Base-by-base conservation (phyloP, 2,329 filamentous ascomycete genomes). In the Colletotrichum cuscutae region DNA sequence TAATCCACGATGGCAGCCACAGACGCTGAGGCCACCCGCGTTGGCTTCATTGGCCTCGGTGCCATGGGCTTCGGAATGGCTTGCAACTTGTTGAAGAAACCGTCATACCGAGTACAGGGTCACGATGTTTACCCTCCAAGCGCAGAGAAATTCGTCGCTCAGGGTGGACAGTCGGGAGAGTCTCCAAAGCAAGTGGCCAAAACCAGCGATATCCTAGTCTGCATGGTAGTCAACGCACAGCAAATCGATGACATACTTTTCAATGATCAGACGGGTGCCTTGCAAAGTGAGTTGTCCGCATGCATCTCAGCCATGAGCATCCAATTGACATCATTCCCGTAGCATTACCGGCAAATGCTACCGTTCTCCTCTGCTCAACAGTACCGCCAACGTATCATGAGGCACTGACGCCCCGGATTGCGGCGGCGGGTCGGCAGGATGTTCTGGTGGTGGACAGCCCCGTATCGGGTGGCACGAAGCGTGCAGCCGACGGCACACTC, bases 401-500 rank as follows among this genome's bases (percentile, higher is more conserved):
- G 35, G 26, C 28, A 46, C 32, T 75, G 22, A 52, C 69, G 13
- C 13, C 61, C n/a, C 65, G 66, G n/a, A 68, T 75, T 42, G 65
- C 65, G 30, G 61, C 56, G 30, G 42, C 53, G 56, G 74, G 74
- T 24, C 68, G 74, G 9, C n/a, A 37, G 3, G 74, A 75, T 8
- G 63, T 75, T 35, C 84, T 86, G 62, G 87, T 95, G 64, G 87
- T 95, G 63, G 93, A 95, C 80, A 88, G 89, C 26, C 93, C 93
- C 0, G 93, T 95, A 0, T 94, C 92, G 0, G 93, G 93, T 0
- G 93, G 93, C 1, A 89, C 91, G 0, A 85, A 88, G 11, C 87
- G 93, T 42, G 93, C 93, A 1, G 92, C 91, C 0, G 88, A 92
- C 61, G 93, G 93, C 4, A 94, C 92, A 0, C 83, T 95, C 5